Base-by-base conservation (phyloP, 495 filamentous ascomycete species). In the Lophiotrema nucula region DNA sequence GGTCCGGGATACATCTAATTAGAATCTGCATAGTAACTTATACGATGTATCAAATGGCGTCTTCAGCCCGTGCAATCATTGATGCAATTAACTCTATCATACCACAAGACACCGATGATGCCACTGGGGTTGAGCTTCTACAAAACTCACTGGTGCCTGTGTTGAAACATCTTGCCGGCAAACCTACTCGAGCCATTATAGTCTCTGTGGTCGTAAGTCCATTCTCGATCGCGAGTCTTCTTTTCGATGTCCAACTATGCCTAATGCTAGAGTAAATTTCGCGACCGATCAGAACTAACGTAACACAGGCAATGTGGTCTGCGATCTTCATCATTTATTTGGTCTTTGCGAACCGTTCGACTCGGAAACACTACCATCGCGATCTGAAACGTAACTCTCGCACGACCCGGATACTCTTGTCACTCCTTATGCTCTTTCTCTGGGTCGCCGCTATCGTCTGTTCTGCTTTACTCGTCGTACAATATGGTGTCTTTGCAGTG, bases 401-500 rank as follows among this genome's bases (percentile, higher is more conserved):
- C 47, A 13, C n/a, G 15, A 37, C 15, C 8, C 47, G 47, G 4
- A 21, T 37, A 5, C 47, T 50, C 28, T 19, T 50, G 11, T 50
- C 47, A 15, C 47, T 50, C 24, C n/a, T 50, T 27, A 18, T 27
- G 16, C 24, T 50, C 24, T 16, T 5, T 27, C 27, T 37, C n/a
- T 50, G 47, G 47, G 22, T 50, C 47, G 21, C 22, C 10, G 47
- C 47, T 12, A 31, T 50, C n/a, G 47, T 50, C 10, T 50, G 47
- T 19, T 8, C 47, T 13, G 47, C 47, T 22, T 27, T 50, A 5
- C 47, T 50, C n/a, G 24, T 50, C 24, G 47, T 50, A 5, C 25
- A 50, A 50, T 50, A 50, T 27, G 47, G 47, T 27, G 27, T 37
- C 47, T 50, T 50, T 27, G 19, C 47, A 5, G 19, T 50, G 13